Evolutionary conservation across 345 rosid species (phyloP), one percentile per base, ranked within the genome.

Genomic region (Excoecaria agallocha): DNA sequence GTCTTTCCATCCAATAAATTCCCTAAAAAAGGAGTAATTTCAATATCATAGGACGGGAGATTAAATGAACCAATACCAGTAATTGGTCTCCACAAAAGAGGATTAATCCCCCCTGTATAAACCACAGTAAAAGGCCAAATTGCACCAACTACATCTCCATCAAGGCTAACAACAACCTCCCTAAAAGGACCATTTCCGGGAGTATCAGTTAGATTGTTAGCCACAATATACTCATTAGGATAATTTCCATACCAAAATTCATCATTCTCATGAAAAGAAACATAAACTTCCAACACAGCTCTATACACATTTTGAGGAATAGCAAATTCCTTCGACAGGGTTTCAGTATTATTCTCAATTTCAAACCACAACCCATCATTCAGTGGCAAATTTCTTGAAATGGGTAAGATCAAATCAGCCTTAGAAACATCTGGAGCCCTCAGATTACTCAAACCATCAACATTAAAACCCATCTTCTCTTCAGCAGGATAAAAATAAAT

Each of bases 291-390:
- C 74, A 94, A 76, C 57, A 91, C 91, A 55, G 97, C 98, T 80
- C 97, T 86, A 73, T 89, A 89, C 24, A 83, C 96, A 83, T 94
- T 94, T 82, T 61, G 85, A 16, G 97, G 97, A 35, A 94, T 82
- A 37, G 58, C 66, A n/a, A 94, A 65, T 19, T 92, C 86, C 84
- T 90, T 88, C 58, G 54, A 68, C 76, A 74, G 68, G 10, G 71
- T 58, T 59, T 85, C 89, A 6, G 77, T 72, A 0, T 86, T 79
- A 72, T 84, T 88, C 87, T 82, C 77, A 45, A 94, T 85, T 55
- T 88, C 86, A 81, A 90, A 94, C 98, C 98, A 94, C 74, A 92
- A 82, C 45, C 98, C 98, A 74, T 90, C 97, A 60, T 86, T 85
- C 82, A 89, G 52, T 0, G 91, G 91, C 58, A 85, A 75, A 68